Percentiles rank a stretch among this genome's conserved stretches.
Conservation (phyloP, 805 yeast genomes). For the Metschnikowia baotianmanensis region DNA sequence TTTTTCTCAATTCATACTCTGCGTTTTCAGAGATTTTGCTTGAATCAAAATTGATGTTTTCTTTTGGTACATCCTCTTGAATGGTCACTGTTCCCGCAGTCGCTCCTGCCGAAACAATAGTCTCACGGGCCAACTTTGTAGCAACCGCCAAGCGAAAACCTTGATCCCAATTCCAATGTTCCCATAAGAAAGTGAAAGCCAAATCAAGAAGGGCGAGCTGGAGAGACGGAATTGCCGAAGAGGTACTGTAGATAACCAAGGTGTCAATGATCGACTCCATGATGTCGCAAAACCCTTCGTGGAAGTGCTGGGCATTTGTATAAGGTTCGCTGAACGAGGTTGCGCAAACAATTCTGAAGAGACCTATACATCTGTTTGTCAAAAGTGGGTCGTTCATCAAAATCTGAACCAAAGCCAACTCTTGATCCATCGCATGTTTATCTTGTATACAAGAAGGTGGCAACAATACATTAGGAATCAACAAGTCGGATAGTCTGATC, state of each 20-base stretch:
- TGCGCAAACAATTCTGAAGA: constrained; percentile 12
- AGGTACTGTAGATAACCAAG: constrained; percentile 5
- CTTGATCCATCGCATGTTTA: constrained; percentile 6
- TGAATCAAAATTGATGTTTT: not conserved
- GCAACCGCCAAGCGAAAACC: constrained; percentile 5
- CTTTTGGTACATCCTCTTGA: constrained; percentile 1
- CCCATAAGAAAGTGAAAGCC: constrained; percentile 14
- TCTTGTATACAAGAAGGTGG: constrained; percentile 1
- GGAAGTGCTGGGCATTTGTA: constrained; percentile 13
- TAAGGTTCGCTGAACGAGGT: constrained; percentile 7
- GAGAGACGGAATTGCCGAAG: constrained; percentile 8
- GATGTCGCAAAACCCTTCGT: constrained; percentile 11
- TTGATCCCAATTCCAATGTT: constrained; percentile 17
- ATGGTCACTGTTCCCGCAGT: constrained; percentile 11
- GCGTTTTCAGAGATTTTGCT: constrained; percentile 1
- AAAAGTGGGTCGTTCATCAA: constrained; percentile 4
- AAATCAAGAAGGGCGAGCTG: constrained; percentile 14
- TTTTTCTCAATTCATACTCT: constrained; percentile 3
- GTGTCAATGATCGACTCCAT: constrained; percentile 13
- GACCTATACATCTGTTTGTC: constrained; percentile 11
- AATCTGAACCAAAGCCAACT: constrained; percentile 4
- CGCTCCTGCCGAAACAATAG: constrained; percentile 9
- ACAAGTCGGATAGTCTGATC: constrained; percentile 12
- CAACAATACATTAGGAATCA: constrained; percentile 1
- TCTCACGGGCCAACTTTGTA: constrained; percentile 7